Base-by-base conservation (phyloP, 306 rosid genomes). In the Rubus parviflorus region DNA sequence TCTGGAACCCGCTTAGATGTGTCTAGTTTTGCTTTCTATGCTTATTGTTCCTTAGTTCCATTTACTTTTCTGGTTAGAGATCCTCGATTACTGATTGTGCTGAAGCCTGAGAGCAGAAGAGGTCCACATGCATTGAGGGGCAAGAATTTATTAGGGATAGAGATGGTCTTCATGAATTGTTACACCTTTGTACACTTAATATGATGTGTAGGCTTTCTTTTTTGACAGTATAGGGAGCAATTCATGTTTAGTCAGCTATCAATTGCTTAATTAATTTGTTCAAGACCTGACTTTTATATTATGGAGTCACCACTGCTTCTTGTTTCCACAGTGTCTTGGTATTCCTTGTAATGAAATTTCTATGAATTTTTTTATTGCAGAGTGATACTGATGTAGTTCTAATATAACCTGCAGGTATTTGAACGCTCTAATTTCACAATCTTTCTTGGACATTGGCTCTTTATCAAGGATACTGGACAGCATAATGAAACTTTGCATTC, bases 401-500 rank as follows among this genome's bases (percentile, higher is more conserved):
- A 6, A 52, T 70, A 25, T 75, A 67, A 38, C 75, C 46, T 66
- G 53, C 87, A 95, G 99, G 86, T 95, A 95, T 73, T 85, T 95
- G 72, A 84, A 92, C 20, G 98, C 97, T 74, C 87, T 95, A 78
- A 95, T 95, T 82, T 95, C 99, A 49, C 98, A 92, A 72, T 88
- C 98, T 74, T 95, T 95, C 89, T 80, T 95, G 88, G 99, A 92
- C 87, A 90, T 95, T 80, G 98, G 99, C 65, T 95, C 99, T 49
- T 95, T 92, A 79, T 95, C 98, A 9, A 92, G 99, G 92, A 95
- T 95, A 83, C 85, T 95, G 80, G 97, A 95, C 81, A 80, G 98
- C 71, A 92, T 92, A 84, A 92, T 95, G 96, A 95, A 91, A 85
- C 98, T 92, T 80, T 95, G 99, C 85, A 90, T 95, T 80, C 96